phyloP scores from a whole-genome alignment of 2,329 filamentous ascomycete species.

The Apiospora saccharicola region DNA sequence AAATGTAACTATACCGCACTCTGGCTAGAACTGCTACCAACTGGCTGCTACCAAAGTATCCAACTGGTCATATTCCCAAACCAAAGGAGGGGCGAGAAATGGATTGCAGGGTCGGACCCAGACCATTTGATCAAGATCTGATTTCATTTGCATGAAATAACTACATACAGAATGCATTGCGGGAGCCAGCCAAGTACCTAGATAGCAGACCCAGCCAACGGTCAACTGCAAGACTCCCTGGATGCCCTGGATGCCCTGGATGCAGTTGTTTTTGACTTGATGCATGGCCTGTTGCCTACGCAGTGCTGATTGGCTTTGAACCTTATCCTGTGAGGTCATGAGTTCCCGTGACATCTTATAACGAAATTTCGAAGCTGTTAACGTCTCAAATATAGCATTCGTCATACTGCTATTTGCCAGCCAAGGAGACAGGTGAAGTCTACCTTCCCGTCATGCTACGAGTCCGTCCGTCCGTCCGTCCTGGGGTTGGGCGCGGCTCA shows the following conservation, averaged over 20 bases:
- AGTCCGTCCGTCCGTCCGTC: not conserved
- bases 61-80: not conserved
- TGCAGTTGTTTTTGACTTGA: not conserved
- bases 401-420: not conserved
- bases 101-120: conserved; percentile 1
- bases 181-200: conserved; percentile 4
- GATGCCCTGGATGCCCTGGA: not conserved
- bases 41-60: not conserved
- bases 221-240: not conserved
- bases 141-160: conserved; percentile 6
- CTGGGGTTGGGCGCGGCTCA: not conserved
- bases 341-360: not conserved
- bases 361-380: not conserved
- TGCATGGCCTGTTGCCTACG: not conserved
- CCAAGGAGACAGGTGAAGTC: not conserved
- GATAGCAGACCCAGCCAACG: not conserved
- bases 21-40: not conserved
- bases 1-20: not conserved
- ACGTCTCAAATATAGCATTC: not conserved
- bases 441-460: not conserved
- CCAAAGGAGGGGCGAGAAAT: conserved; percentile 5
- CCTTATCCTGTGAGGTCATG: not conserved
- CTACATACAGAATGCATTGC: not conserved
- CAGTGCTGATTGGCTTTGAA: conserved; percentile 6
- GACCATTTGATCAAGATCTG: conserved; percentile 7